Conservation (phyloP, 352 stramenopile species). For the Globisporangium radiosum region DNA sequence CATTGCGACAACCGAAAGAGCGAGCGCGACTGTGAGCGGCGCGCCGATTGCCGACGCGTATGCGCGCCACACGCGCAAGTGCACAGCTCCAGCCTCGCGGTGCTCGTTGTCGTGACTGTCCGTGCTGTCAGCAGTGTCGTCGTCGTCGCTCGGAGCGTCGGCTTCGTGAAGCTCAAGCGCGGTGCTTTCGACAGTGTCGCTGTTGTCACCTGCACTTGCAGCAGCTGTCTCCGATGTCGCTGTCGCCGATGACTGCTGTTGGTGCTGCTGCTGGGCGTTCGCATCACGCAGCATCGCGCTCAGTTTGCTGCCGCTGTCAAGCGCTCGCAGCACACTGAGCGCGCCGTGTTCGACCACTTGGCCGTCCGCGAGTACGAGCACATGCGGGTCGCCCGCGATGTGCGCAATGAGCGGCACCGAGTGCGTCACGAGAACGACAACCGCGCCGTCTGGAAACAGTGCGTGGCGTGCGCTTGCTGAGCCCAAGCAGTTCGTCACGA, state of each 20-base stretch:
- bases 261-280: neutral
- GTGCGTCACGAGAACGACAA: slow-evolving; percentile 76
- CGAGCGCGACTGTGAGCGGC: slow-evolving; percentile 34
- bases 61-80: slow-evolving; percentile 47
- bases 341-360: slow-evolving; percentile 36
- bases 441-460: slow-evolving; percentile 40
- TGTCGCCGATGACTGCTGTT: neutral
- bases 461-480: slow-evolving; percentile 16
- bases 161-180: too few species aligned
- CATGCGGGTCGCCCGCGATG: slow-evolving; percentile 27
- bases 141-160: neutral
- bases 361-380: slow-evolving; percentile 60
- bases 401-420: slow-evolving; percentile 56
- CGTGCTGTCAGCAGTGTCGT: neutral
- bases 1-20: slow-evolving; percentile 56
- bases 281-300: slow-evolving; percentile 17
- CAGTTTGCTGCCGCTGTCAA: slow-evolving; percentile 19
- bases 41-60: slow-evolving; percentile 55
- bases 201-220: neutral
- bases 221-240: neutral
- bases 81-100: slow-evolving; percentile 48
- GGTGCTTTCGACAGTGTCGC: neutral
- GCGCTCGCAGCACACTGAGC: slow-evolving; percentile 19
- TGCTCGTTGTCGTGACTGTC: slow-evolving; percentile 33
- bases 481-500: slow-evolving; percentile 44